phyloP scores from a whole-genome alignment of 2,329 filamentous ascomycete genomes.

The Davidsoniella neocaledoniae region DNA sequence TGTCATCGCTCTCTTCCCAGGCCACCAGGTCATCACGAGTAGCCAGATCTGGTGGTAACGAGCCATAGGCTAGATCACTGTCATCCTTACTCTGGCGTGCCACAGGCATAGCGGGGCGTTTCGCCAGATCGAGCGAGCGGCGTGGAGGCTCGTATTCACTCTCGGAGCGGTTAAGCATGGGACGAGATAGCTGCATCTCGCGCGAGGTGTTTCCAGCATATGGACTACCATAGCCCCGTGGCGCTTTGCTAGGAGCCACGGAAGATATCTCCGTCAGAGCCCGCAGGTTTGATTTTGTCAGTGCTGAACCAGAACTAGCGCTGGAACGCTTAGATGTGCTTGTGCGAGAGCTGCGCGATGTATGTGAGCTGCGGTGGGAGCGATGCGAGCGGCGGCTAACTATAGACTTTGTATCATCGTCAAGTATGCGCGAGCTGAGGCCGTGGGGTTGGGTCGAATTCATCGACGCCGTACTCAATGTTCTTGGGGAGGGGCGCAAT shows the following conservation, averaged over 20 bases:
- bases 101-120: background rate
- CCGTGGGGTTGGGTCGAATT: constrained; percentile 14
- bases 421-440: constrained; percentile 15
- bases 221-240: constrained; percentile 21
- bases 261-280: constrained; percentile 36
- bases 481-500: constrained; percentile 13
- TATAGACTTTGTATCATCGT: constrained; percentile 22
- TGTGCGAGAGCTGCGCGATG: constrained; percentile 21
- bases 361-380: constrained; percentile 12
- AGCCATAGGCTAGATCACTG: constrained; percentile 83
- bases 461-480: constrained; percentile 19
- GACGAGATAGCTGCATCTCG: constrained; percentile 16
- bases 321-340: constrained; percentile 15
- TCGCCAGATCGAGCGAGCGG: too few species aligned
- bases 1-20: constrained; percentile 4
- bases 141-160: too few species aligned
- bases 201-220: constrained; percentile 26
- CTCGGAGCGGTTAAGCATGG: constrained; percentile 17
- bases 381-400: constrained; percentile 22
- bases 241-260: constrained; percentile 24
- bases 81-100: constrained; percentile 44
- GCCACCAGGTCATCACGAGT: constrained; percentile 26
- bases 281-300: constrained; percentile 37
- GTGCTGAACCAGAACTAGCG: constrained; percentile 19
- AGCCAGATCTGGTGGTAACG: constrained; percentile 53